Conservation (phyloP, 306 rosid species). For the Cercis canadensis region DNA sequence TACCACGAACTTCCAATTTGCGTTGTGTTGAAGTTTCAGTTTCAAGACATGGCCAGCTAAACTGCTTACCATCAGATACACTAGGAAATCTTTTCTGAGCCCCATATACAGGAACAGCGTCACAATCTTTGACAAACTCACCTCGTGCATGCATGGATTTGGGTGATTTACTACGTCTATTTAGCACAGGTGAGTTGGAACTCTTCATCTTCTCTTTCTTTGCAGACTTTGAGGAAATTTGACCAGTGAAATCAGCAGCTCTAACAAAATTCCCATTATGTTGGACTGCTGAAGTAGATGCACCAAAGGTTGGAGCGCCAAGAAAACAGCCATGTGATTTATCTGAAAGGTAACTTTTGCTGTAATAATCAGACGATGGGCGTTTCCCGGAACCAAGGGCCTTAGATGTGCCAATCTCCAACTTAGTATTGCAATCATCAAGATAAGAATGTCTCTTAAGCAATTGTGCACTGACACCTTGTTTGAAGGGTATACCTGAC, state of each 20-base stretch:
- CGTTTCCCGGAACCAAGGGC: constrained; percentile 47
- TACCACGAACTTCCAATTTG: constrained; percentile 44
- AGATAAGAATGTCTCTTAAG: constrained; percentile 66
- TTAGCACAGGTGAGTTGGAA: constrained; percentile 50
- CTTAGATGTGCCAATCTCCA: constrained; percentile 63
- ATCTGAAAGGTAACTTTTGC: constrained; percentile 53
- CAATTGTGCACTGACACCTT: constrained; percentile 52
- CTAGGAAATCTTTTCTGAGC: constrained; percentile 34
- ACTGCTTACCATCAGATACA: constrained; percentile 40
- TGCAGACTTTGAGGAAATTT: constrained; percentile 54
- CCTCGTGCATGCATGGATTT: constrained; percentile 24
- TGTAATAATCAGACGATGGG: constrained; percentile 50
- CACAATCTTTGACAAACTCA: too few species aligned
- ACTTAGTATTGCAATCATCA: constrained; percentile 55
- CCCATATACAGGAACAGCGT: background rate
- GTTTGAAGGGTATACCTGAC: constrained; percentile 64
- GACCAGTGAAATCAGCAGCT: constrained; percentile 47
- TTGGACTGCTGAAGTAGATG: constrained; percentile 62
- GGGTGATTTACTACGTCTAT: constrained; percentile 41
- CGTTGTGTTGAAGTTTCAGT: constrained; percentile 45
- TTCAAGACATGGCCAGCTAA: constrained; percentile 39
- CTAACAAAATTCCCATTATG: constrained; percentile 47
- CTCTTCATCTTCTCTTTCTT: constrained; percentile 60
- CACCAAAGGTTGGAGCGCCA: constrained; percentile 51
- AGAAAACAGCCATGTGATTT: constrained; percentile 63